A percentile compares a stretch with the other conserved stretches of the same genome.
phyloP scores from a whole-genome alignment of 2,329 filamentous ascomycete genomes.

The Trichophyton mentagrophytes region DNA sequence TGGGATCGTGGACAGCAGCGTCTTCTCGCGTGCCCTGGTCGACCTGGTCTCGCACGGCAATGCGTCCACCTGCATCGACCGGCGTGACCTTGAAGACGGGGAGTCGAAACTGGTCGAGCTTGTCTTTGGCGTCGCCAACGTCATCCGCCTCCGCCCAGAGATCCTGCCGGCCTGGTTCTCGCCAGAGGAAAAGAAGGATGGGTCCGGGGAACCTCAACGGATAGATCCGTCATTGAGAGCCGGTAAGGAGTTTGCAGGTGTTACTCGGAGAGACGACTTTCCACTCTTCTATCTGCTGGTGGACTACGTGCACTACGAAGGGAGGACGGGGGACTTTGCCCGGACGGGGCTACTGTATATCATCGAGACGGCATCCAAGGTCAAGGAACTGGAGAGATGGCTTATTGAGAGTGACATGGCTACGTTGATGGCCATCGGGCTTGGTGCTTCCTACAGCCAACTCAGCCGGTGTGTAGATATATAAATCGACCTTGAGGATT shows the following conservation, averaged over 20 bases:
- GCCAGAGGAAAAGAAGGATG: slow-evolving; percentile 33
- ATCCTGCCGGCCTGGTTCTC: slow-evolving; percentile 90
- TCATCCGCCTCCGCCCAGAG: slow-evolving; percentile 77
- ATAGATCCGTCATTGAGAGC: slow-evolving; percentile 30
- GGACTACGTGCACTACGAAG: slow-evolving; percentile 93
- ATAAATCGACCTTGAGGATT: too few species aligned
- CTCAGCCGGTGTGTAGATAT: slow-evolving; percentile 41
- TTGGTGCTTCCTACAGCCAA: slow-evolving; percentile 66
- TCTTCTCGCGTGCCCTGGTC: slow-evolving; percentile 77
- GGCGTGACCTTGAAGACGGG: slow-evolving; percentile 50
- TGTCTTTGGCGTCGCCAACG: slow-evolving; percentile 90
- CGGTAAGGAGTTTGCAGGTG: slow-evolving; percentile 61
- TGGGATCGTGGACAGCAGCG: slow-evolving; percentile 74
- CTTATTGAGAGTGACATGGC: slow-evolving; percentile 93
- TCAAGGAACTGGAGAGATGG: slow-evolving; percentile 77
- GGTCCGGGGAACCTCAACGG: slow-evolving; percentile 25
- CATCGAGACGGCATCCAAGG: slow-evolving; percentile 81
- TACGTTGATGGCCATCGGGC: slow-evolving; percentile 89
- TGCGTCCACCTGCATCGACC: slow-evolving; percentile 21
- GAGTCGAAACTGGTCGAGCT: slow-evolving; percentile 85
- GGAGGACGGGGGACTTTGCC: slow-evolving; percentile 88
- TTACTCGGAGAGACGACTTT: slow-evolving; percentile 82
- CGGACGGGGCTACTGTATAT: slow-evolving; percentile 88
- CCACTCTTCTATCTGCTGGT: slow-evolving; percentile 91
- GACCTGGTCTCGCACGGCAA: slow-evolving; percentile 65